These are phyloP conservation scores for Acacia pycnantha DNA, from an alignment of 331 rosid species.

Conservation along the genomic window DNA sequence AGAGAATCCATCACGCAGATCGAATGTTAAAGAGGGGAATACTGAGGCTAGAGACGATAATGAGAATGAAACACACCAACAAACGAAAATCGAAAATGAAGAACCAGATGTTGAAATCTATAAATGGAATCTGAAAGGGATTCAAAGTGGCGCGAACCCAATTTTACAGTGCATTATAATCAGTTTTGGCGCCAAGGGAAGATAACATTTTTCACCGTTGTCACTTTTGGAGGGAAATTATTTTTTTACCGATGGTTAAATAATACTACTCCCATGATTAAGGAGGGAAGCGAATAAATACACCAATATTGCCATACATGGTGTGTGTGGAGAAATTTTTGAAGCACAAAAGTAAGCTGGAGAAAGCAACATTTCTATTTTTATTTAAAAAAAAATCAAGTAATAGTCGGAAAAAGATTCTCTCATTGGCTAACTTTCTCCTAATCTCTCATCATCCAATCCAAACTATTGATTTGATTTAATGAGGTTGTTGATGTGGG, in stretches of 20 bases:
- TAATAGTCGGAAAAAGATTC: too few relatives aligned
- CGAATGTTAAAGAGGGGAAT: background rate
- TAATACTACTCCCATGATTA: background rate
- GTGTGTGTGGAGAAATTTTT: too few relatives aligned
- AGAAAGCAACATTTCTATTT: too few relatives aligned
- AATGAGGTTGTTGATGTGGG: too few relatives aligned
- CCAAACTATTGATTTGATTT: too few relatives aligned
- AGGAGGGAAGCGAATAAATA: background rate
- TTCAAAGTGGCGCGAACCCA: background rate
- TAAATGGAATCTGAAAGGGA: background rate
- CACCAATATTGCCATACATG: background rate
- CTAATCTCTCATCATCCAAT: too few relatives aligned
- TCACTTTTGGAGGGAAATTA: background rate
- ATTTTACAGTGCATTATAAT: background rate
- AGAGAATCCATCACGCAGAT: slow-evolving; percentile 25
- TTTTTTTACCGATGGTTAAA: background rate
- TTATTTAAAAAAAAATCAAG: too few relatives aligned
- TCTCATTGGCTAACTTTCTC: too few relatives aligned
- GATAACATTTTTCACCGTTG: background rate
- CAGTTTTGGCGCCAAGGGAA: background rate
- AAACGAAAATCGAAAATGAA: background rate
- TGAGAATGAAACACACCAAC: background rate
- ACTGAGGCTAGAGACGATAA: background rate
- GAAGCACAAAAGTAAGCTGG: too few relatives aligned
- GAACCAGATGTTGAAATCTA: background rate